A percentile compares a stretch with the other conserved stretches of the same genome.
Conservation (phyloP, 768 basidiomycete genomes). For the Calocybe cyanea region DNA sequence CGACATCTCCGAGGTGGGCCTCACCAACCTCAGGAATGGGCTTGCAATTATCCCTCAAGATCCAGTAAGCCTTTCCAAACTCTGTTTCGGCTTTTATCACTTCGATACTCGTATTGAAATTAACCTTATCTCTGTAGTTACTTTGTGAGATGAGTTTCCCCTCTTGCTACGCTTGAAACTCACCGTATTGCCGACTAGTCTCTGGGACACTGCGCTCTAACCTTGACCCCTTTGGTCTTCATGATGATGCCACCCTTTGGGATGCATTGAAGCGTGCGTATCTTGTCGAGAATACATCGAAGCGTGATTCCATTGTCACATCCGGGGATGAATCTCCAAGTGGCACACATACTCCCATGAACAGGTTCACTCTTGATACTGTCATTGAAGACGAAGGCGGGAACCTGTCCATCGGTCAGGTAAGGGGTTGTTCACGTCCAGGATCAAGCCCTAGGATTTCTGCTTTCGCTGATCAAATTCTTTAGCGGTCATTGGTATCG, state of each 20-base stretch:
- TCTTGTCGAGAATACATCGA: slow-evolving; percentile 56
- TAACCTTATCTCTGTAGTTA: slow-evolving; percentile 27
- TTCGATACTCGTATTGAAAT: too few relatives aligned
- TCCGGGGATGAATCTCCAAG: slow-evolving; percentile 32
- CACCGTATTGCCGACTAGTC: slow-evolving; percentile 33
- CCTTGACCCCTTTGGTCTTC: slow-evolving; percentile 82
- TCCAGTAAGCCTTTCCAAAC: slow-evolving; percentile 42
- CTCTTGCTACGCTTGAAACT: neutral
- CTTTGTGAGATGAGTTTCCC: slow-evolving; percentile 33
- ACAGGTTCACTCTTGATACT: slow-evolving; percentile 79
- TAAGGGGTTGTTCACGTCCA: slow-evolving; percentile 13
- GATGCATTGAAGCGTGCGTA: slow-evolving; percentile 85
- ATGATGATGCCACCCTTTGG: slow-evolving; percentile 81
- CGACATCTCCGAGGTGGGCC: slow-evolving; percentile 79
- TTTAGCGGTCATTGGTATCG: slow-evolving; percentile 75
- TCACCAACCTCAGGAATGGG: slow-evolving; percentile 64
- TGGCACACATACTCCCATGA: slow-evolving; percentile 42
- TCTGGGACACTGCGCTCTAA: slow-evolving; percentile 83
- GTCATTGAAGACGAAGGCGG: slow-evolving; percentile 82
- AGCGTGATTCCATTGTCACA: slow-evolving; percentile 21
- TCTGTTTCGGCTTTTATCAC: neutral
- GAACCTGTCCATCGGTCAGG: slow-evolving; percentile 77
- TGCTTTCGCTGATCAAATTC: slow-evolving; percentile 11
- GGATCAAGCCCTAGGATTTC: slow-evolving; percentile 1
- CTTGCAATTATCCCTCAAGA: slow-evolving; percentile 87